Conservation (phyloP, 768 basidiomycete species). For the Calocera cornea region DNA sequence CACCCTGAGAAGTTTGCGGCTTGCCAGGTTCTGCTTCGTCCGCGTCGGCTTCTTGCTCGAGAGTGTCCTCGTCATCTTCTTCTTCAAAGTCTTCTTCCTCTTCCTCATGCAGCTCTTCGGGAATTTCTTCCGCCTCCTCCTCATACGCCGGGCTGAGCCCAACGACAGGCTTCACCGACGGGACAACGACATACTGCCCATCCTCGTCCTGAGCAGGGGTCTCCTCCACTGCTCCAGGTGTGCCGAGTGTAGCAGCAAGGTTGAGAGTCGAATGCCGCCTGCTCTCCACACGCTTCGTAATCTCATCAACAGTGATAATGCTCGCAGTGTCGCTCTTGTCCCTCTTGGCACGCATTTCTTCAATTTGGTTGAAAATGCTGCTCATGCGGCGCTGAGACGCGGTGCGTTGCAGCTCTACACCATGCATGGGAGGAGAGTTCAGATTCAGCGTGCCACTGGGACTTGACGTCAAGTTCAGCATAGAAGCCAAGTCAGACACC, state of each 20-base stretch:
- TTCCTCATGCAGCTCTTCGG: slow-evolving; percentile 33
- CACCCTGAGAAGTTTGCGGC: slow-evolving; percentile 21
- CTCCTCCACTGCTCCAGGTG: background rate
- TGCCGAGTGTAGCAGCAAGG: background rate
- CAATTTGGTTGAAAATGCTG: slow-evolving; percentile 2
- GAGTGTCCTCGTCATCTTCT: slow-evolving; percentile 32
- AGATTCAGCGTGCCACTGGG: slow-evolving; percentile 3
- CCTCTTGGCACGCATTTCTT: slow-evolving; percentile 64
- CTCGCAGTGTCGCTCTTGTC: slow-evolving; percentile 82
- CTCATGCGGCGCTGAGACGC: slow-evolving; percentile 1
- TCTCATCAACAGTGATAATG: slow-evolving; percentile 91
- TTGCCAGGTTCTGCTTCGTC: slow-evolving; percentile 34
- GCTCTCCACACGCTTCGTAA: slow-evolving; percentile 83
- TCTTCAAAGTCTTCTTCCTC: slow-evolving; percentile 38
- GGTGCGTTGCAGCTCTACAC: slow-evolving; percentile 1
- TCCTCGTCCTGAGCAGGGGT: slow-evolving; percentile 29
- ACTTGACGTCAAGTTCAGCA: slow-evolving; percentile 18
- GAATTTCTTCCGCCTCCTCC: slow-evolving; percentile 23
- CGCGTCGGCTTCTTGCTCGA: slow-evolving; percentile 34
- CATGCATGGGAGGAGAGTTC: background rate
- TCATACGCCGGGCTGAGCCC: slow-evolving; percentile 8
- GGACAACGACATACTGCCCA: slow-evolving; percentile 19
- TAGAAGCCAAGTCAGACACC: slow-evolving; percentile 46
- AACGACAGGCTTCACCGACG: background rate
- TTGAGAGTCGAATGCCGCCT: slow-evolving; percentile 23